These are phyloP conservation scores for Penicillium lagena DNA, from an alignment of 495 filamentous ascomycete genomes.

Conservation along the genomic window DNA sequence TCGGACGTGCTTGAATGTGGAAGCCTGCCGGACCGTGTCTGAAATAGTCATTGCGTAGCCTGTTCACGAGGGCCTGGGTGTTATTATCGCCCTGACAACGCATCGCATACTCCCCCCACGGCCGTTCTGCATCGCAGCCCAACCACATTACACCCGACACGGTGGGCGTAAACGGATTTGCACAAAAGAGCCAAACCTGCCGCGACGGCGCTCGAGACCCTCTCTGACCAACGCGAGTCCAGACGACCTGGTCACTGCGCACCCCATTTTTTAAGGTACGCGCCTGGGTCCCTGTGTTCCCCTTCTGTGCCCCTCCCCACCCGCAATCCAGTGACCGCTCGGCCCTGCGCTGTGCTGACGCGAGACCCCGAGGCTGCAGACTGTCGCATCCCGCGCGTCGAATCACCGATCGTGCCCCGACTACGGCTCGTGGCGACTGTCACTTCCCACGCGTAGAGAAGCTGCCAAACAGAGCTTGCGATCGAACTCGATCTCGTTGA, in stretches of 20 bases:
- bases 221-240: conserved; percentile 10
- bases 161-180: conserved; percentile 28
- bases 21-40: neutral
- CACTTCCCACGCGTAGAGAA: conserved; percentile 19
- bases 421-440: conserved; percentile 20
- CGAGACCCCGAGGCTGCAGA: conserved; percentile 33
- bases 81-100: conserved; percentile 32
- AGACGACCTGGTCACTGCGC: neutral
- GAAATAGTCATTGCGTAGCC: conserved; percentile 22
- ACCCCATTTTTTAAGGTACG: conserved; percentile 26
- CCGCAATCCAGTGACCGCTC: conserved; percentile 39
- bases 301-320: conserved; percentile 18
- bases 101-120: conserved; percentile 34
- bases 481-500: conserved; percentile 4
- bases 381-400: conserved; percentile 28
- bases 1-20: conserved; percentile 12
- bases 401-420: conserved; percentile 32
- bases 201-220: conserved; percentile 21
- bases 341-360: conserved; percentile 41
- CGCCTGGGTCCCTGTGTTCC: conserved; percentile 21
- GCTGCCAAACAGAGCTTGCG: conserved; percentile 21
- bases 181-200: conserved; percentile 34
- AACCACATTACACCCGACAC: conserved; percentile 42
- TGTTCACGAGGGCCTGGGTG: neutral
- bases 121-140: conserved; percentile 43